Base-by-base conservation (phyloP, 2,329 filamentous ascomycete genomes). In the Rhynchosporium secalis region DNA sequence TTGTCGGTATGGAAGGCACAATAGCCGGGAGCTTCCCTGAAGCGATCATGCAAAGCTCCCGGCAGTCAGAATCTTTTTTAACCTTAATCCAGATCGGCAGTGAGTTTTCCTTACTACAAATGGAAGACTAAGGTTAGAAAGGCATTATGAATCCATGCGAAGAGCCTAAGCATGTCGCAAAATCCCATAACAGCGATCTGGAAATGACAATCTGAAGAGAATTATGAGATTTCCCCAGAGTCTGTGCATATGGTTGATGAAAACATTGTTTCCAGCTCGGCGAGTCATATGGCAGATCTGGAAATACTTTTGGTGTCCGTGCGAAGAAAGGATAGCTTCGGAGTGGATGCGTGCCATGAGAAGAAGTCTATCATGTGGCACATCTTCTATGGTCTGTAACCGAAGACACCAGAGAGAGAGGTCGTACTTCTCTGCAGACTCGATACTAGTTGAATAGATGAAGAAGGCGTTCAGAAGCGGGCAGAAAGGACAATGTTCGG, bases 41-140 rank as follows among this genome's bases (percentile, higher is more conserved):
- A 38, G 38, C 58, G 62, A 65, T 65, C 66, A 64, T 63, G 64
- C 63, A 64, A 28, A 43, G 41, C 40, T 54, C 58, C 54, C 48
- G 36, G 51, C n/a, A 54, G n/a, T 33, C 49, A 33, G 33, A 4
- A 40, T 40, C 3, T 33, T 9, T 3, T 33, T 38, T 20, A 12
- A 45, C 13, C 33, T 20, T 2, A 4, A 40, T 54, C n/a, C 4
- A 33, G 31, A 54, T 40, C 40, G 9, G 26, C 4, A 28, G 33
- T 13, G 49, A 20, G 40, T 9, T 54, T n/a, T 40, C 40, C 15
- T 54, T 15, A 28, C 49, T 33, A 5, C 33, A 40, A 54, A 9
- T n/a, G 49, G 49, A 40, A 20, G 9, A 33, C 5, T 52, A 33
- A 54, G n/a, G n/a, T 5, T 5, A 26, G 26, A 36, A 54, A 36